These are phyloP conservation scores for Aspergillus sp. DNA, from an alignment of 2,329 filamentous ascomycete species.

Conservation along the genomic window DNA sequence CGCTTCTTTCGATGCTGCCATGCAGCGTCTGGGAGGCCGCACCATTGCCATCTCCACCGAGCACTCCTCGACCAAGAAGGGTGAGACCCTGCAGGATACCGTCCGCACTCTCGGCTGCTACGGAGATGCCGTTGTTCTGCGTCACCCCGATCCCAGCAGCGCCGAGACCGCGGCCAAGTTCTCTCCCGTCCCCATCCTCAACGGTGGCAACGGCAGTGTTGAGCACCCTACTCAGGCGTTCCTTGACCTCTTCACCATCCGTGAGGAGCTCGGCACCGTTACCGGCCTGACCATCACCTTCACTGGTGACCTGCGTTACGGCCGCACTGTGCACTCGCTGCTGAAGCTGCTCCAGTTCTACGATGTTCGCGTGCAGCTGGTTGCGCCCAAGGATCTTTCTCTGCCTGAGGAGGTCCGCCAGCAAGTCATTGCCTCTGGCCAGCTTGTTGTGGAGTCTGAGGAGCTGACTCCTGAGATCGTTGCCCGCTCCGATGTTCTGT, in stretches of 20 bases:
- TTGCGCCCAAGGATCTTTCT: constrained; percentile 75
- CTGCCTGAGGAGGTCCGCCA: constrained; percentile 76
- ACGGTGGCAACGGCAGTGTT: constrained; percentile 91
- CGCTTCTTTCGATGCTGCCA: constrained; percentile 93
- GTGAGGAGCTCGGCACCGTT: constrained; percentile 93
- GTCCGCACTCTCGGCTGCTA: constrained; percentile 93
- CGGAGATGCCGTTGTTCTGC: constrained; percentile 91
- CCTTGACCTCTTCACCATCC: constrained; percentile 96
- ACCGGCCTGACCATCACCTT: constrained; percentile 96
- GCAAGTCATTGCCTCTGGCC: constrained; percentile 70
- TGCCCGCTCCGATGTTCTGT: constrained; percentile 83
- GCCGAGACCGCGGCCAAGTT: constrained; percentile 83
- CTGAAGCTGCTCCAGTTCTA: constrained; percentile 94
- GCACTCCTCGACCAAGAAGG: constrained; percentile 89
- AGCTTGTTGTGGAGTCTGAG: constrained; percentile 74
- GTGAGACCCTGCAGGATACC: constrained; percentile 89
- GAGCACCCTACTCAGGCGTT: constrained; percentile 98
- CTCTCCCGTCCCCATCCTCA: constrained; percentile 90
- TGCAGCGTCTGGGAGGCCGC: constrained; percentile 93
- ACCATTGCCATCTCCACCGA: constrained; percentile 79
- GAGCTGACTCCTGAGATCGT: constrained; percentile 85
- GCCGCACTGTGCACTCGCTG: constrained; percentile 91
- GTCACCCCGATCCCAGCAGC: constrained; percentile 81
- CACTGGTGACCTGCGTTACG: constrained; percentile 87
- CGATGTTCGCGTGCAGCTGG: constrained; percentile 89